Conservation (phyloP, 108 stramenopile species). For the Fragilaria crotonensis region DNA sequence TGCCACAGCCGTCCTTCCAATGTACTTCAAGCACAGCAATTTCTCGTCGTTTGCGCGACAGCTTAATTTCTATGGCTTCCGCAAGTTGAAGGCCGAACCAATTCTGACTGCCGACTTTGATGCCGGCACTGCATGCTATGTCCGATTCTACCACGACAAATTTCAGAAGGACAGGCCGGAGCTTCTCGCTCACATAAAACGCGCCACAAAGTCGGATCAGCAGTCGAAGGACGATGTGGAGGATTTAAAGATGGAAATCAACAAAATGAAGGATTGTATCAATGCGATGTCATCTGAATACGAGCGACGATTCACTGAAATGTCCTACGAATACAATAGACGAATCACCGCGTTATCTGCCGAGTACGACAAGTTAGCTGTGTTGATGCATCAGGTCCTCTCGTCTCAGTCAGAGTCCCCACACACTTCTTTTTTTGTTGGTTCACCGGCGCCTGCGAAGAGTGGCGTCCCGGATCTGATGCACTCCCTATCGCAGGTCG, state of each 20-base stretch:
- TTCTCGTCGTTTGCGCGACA: slow-evolving; percentile 68
- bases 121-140: slow-evolving; percentile 57
- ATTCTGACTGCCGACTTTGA: slow-evolving; percentile 55
- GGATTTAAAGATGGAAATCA: slow-evolving; percentile 42
- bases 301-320: slow-evolving; percentile 39
- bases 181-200: slow-evolving; percentile 66
- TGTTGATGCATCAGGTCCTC: slow-evolving; percentile 27
- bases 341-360: slow-evolving; percentile 20
- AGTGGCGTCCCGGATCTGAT: slow-evolving; percentile 28
- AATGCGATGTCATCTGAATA: slow-evolving; percentile 21
- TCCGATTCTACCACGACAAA: slow-evolving; percentile 75
- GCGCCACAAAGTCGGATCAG: slow-evolving; percentile 64
- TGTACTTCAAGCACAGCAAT: slow-evolving; percentile 94
- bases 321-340: slow-evolving; percentile 43
- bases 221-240: slow-evolving; percentile 68
- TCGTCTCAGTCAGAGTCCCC: too few relatives aligned
- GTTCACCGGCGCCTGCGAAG: background rate
- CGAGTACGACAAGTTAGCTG: slow-evolving; percentile 40
- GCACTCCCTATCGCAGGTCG: slow-evolving; percentile 52
- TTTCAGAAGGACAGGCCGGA: slow-evolving; percentile 65
- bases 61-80: slow-evolving; percentile 90
- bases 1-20: slow-evolving; percentile 74
- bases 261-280: slow-evolving; percentile 24
- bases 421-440: too few relatives aligned
- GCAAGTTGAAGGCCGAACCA: slow-evolving; percentile 68